Base-by-base conservation (phyloP, 768 basidiomycete genomes). In the Termitomyces eurrhizus region DNA sequence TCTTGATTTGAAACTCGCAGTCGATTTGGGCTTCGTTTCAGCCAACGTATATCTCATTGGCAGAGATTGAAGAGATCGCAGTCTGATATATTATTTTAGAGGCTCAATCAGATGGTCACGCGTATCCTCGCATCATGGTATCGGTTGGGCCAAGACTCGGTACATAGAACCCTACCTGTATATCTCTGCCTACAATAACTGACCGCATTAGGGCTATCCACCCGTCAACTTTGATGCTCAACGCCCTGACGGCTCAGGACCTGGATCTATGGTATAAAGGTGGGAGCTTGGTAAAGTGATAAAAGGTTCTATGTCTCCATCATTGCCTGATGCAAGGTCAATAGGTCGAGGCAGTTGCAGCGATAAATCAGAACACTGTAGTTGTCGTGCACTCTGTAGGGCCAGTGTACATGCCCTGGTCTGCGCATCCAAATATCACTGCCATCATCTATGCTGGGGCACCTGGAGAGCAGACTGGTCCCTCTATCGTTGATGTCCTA, bases 381-480 rank as follows among this genome's bases (percentile, higher is more conserved):
- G 94, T 93, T 33, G 83, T 95, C 16, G 75, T 90, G 2, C 87
- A 93, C 72, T 85, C 85, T 9, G 89, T 92, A 36, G 93, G 93
- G 3, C 87, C 89, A 0, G 81, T 90, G 3, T 68, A 83, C 21
- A 82, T 93, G 72, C 68, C 78, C 7, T 94, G 92, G 91, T 85
- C 86, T 32, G 78, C 81, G 13, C 81, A 94, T 61, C 85, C 90
- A 2, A 94, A 94, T 62, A 81, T 87, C 64, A 85, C 85, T 6
- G 85, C 77, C 2, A 83, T 87, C n/a, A 67, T 85, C 12, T 82
- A 78, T 58, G 82, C 82, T 12, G 85, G 86, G 14, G 74, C 73
- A 12, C 72, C 76, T 13, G 93, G 93, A 24, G 87, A 90, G 68
- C 90, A 95, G 73, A 85, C 88, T 0, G 92, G 92, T 0, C 89